phyloP scores from a whole-genome alignment of 306 rosid genomes.

The Alnus glutinosa region DNA sequence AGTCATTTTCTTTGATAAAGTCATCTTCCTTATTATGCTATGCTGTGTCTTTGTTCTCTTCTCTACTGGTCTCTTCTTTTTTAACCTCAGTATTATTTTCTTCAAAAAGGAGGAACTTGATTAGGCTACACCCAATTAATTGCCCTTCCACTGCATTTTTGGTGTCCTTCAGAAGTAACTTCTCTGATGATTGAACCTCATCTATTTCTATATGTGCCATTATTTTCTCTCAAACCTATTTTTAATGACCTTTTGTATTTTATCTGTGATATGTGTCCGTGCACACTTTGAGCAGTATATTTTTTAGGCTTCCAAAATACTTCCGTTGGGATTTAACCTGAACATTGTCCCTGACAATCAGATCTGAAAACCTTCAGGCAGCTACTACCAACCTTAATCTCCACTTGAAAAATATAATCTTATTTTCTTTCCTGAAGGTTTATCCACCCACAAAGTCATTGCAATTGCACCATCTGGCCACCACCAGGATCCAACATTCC shows the following conservation, averaged over 20 bases:
- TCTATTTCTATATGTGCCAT: not conserved
- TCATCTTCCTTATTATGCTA: not conserved
- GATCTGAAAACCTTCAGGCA: not conserved
- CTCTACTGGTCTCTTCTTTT: not conserved
- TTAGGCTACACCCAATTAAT: not conserved
- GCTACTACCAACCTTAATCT: not conserved
- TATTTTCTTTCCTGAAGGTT: not conserved
- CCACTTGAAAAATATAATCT: not conserved
- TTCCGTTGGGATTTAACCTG: not conserved
- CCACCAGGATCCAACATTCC: not conserved
- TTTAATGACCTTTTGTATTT: not conserved
- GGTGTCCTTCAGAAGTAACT: not conserved
- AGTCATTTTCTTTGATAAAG: not conserved
- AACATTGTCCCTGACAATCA: not conserved
- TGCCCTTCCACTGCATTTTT: not conserved
- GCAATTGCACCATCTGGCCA: not conserved
- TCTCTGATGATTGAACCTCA: not conserved
- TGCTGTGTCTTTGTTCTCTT: not conserved
- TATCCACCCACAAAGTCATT: not conserved
- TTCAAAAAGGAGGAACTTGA: not conserved
- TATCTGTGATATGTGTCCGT: not conserved
- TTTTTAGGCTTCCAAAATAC: not conserved
- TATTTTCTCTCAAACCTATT: constrained; percentile 1
- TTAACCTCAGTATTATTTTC: not conserved
- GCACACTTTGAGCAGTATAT: not conserved